Evolutionary conservation across 169 alveolate species (phyloP).

Genomic region (Plasmodium yoelii): DNA sequence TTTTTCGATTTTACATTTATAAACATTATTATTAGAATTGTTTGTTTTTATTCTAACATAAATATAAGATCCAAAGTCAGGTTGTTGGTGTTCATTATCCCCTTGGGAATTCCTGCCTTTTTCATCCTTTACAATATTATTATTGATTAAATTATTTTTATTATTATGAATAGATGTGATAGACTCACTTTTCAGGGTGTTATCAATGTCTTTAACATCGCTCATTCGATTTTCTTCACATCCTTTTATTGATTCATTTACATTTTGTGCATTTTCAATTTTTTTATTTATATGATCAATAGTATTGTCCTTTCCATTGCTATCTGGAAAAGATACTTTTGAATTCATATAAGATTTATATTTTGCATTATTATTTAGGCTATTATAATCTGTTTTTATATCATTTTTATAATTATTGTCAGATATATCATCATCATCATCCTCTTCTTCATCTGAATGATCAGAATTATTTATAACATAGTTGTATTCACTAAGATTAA

Average conservation of each 20-base stretch:
- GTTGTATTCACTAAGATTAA: slow-evolving; percentile 65
- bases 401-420: slow-evolving; percentile 4
- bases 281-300: neutral
- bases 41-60: slow-evolving; percentile 63
- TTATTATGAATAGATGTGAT: neutral
- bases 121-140: neutral
- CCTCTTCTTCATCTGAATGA: slow-evolving; percentile 54
- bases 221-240: neutral
- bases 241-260: neutral
- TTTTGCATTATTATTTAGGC: neutral
- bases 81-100: neutral
- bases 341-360: neutral
- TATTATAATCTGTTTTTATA: neutral
- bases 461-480: slow-evolving; percentile 54
- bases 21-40: slow-evolving; percentile 15
- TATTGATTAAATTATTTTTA: neutral
- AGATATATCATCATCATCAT: slow-evolving; percentile 28
- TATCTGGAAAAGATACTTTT: neutral
- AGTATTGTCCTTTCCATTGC: too few species aligned
- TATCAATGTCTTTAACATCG: neutral
- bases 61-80: neutral
- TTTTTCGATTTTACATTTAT: slow-evolving; percentile 62
- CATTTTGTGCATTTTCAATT: neutral
- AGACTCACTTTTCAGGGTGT: neutral
- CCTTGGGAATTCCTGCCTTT: neutral